phyloP scores from a whole-genome alignment of 345 rosid genomes.

The Populus tremula region DNA sequence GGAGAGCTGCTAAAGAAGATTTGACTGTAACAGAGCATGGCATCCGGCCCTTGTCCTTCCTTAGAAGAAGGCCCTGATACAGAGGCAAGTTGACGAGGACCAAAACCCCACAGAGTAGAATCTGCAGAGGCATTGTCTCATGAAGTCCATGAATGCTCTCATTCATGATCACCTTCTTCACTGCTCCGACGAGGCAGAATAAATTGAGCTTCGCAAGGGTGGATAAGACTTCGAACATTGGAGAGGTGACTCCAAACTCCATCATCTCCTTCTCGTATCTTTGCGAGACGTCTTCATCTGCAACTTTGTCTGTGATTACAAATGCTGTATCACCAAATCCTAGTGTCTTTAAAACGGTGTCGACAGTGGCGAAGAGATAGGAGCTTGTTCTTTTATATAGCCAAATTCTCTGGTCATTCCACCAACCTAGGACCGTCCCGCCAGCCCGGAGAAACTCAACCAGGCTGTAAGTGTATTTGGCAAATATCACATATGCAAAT shows the following conservation, averaged over 20 bases:
- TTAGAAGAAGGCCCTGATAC: slow-evolving; percentile 51
- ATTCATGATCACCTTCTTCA: slow-evolving; percentile 8
- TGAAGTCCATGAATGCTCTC: not conserved
- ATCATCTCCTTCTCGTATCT: slow-evolving; percentile 57
- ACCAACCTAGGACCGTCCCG: slow-evolving; percentile 69
- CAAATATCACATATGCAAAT: slow-evolving; percentile 44
- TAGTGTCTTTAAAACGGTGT: slow-evolving; percentile 36
- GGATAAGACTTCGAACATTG: slow-evolving; percentile 55
- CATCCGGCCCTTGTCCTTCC: slow-evolving; percentile 67
- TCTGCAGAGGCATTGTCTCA: slow-evolving; percentile 43
- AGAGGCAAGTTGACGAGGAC: slow-evolving; percentile 60
- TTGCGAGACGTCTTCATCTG: slow-evolving; percentile 46
- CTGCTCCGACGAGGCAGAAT: slow-evolving; percentile 34
- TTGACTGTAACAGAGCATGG: slow-evolving; percentile 41
- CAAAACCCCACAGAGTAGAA: slow-evolving; percentile 45
- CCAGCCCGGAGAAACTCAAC: slow-evolving; percentile 51
- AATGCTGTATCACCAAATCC: slow-evolving; percentile 54
- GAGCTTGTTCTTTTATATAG: slow-evolving; percentile 71
- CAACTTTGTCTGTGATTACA: slow-evolving; percentile 61
- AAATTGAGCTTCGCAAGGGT: slow-evolving; percentile 61
- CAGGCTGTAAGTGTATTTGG: slow-evolving; percentile 34
- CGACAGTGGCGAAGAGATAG: slow-evolving; percentile 54
- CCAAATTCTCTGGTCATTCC: slow-evolving; percentile 76
- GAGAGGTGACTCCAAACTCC: slow-evolving; percentile 73
- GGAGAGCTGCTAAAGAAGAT: slow-evolving; percentile 41